A percentile compares a stretch with the other conserved stretches of the same genome.
These are phyloP conservation scores for Parietaria judaica DNA, from an alignment of 306 rosid species.

Conservation along the genomic window DNA sequence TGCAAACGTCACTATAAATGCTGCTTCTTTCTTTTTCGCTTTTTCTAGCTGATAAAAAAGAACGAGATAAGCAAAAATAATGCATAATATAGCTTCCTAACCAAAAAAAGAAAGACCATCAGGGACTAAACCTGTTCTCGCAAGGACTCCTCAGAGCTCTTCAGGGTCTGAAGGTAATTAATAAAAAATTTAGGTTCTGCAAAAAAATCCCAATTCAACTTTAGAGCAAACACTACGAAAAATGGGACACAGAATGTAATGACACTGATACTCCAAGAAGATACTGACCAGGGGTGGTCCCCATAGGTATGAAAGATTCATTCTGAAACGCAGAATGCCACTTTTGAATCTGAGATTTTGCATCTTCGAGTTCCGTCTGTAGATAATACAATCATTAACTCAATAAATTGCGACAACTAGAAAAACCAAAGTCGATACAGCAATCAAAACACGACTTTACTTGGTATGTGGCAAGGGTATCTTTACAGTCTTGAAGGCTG, in stretches of 20 bases:
- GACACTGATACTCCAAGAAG: background rate
- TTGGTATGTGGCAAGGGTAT: slow-evolving; percentile 56
- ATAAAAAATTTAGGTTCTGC: slow-evolving; percentile 64
- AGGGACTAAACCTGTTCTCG: slow-evolving; percentile 66
- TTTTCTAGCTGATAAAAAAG: slow-evolving; percentile 63
- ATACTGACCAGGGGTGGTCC: slow-evolving; percentile 66
- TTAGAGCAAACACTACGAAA: background rate
- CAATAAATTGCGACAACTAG: slow-evolving; percentile 4
- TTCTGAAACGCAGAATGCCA: slow-evolving; percentile 74
- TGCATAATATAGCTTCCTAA: slow-evolving; percentile 10
- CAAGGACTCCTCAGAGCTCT: slow-evolving; percentile 73
- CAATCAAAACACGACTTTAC: slow-evolving; percentile 28
- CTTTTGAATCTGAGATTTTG: slow-evolving; percentile 61
- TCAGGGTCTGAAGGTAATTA: slow-evolving; percentile 70
- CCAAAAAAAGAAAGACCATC: background rate
- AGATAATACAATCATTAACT: slow-evolving; percentile 19
- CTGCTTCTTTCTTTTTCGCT: slow-evolving; percentile 96
- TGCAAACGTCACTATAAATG: slow-evolving; percentile 86
- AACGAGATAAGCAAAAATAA: slow-evolving; percentile 9
- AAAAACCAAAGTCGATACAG: background rate
- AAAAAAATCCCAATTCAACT: slow-evolving; percentile 18
- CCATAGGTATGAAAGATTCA: slow-evolving; percentile 62
- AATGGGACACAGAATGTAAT: background rate
- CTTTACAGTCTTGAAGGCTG: slow-evolving; percentile 76
- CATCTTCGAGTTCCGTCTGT: slow-evolving; percentile 68